Evolutionary conservation across 352 stramenopile genomes (phyloP).

Genomic region (Phytopythium helicoides): DNA sequence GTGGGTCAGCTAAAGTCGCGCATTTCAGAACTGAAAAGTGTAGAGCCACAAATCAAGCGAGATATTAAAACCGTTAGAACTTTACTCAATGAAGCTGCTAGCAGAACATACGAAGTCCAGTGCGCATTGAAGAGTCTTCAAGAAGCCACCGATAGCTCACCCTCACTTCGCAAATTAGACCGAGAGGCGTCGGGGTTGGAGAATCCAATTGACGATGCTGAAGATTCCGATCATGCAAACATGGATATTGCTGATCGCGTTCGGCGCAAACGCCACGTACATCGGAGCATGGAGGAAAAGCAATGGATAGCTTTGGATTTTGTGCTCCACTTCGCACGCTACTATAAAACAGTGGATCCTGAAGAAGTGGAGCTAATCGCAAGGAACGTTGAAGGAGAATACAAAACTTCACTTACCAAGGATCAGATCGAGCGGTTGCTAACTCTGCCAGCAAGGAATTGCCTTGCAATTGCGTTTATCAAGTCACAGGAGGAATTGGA

Average conservation of each 20-base stretch:
- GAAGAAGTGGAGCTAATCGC: conserved; percentile 64
- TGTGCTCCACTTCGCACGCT: conserved; percentile 51
- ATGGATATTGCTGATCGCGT: conserved; percentile 30
- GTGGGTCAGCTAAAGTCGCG: conserved; percentile 11
- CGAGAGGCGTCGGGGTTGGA: background rate
- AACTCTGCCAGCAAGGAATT: conserved; percentile 54
- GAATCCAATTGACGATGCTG: background rate
- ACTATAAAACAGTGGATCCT: conserved; percentile 55
- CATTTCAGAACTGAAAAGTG: conserved; percentile 30
- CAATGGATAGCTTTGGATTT: conserved; percentile 71
- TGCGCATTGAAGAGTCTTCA: background rate
- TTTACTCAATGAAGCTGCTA: conserved; percentile 33
- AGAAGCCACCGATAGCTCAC: background rate
- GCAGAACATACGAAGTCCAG: conserved; percentile 19
- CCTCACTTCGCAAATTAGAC: background rate
- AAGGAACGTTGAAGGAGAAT: conserved; percentile 49
- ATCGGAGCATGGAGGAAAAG: conserved; percentile 57
- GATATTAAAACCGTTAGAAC: conserved; percentile 2
- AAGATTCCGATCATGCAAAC: background rate
- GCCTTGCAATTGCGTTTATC: conserved; percentile 71
- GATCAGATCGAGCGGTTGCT: conserved; percentile 51
- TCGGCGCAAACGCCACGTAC: conserved; percentile 42
- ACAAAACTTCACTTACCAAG: conserved; percentile 31
- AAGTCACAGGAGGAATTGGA: conserved; percentile 55
- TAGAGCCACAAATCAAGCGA: conserved; percentile 5